Base-by-base conservation (phyloP, 306 rosid species). In the Potentilla sterilis region DNA sequence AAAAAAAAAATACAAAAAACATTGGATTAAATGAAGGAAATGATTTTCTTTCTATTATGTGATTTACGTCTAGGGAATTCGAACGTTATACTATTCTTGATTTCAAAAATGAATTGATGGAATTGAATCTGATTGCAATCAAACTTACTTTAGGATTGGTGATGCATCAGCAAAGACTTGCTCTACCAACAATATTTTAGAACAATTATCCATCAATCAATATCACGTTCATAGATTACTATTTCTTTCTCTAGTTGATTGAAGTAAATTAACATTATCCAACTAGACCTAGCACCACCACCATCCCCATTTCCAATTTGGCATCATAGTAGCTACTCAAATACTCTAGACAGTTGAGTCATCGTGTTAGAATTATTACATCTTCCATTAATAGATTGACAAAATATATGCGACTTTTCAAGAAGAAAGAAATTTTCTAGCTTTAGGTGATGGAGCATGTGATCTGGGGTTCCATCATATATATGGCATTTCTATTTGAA, bases 131-230 rank as follows among this genome's bases (percentile, higher is more conserved):
- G 74, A 74, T 42, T 42, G 38, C 21, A 57, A 43, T 22, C 12
- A 58, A 58, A 21, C 6, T 62, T 9, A 32, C 47, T 43, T 5
- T 15, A 43, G 67, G 38, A 57, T 7, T 43, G 75, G 41, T 18
- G 2, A 58, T 4, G 16, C n/a, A 40, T 54, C 21, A 6, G 67
- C 73, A 37, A 41, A 34, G 70, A 77, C 48, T 54, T 41, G 46
- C 66, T 34, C 11, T 10, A 35, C 48, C 62, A 37, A 16, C 61
- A 67, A 62, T 40, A 10, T 68, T 76, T 68, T 21, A 37, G 34
- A 38, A 21, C 14, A 12, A 55, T 40, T 40, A 6, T 54, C 67
- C 37, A 64, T 78, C 81, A 64, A 72, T 64, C 72, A 71, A 5
- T n/a, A 57, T 78, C 76, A 70, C 47, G 40, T 48, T 70, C 1